A percentile compares a stretch with the other conserved stretches of the same genome.
Conservation (phyloP, 1,284 basidiomycete genomes). For the Neolentinus lepideus region DNA sequence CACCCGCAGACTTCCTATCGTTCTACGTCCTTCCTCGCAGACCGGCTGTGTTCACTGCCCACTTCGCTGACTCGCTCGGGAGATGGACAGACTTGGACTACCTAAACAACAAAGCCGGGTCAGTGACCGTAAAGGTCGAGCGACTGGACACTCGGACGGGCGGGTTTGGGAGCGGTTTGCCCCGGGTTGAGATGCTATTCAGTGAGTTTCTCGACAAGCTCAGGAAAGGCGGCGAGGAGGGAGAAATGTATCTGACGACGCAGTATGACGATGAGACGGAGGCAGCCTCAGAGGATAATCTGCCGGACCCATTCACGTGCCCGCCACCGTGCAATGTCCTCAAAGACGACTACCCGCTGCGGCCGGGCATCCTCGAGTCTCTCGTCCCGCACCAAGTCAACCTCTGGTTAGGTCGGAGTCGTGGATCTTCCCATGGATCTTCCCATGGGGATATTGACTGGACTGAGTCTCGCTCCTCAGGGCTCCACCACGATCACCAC, state of each 20-base stretch:
- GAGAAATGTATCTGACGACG: conserved; percentile 21
- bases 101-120: not conserved
- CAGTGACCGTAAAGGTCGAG: not conserved
- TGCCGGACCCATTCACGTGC: conserved; percentile 9
- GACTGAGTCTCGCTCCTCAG: not conserved
- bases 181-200: not conserved
- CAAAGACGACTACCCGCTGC: conserved; percentile 20
- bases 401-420: conserved; percentile 24
- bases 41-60: not conserved
- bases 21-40: not conserved
- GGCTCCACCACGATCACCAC: conserved; percentile 22
- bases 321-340: conserved; percentile 24
- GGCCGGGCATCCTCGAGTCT: conserved; percentile 24
- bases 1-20: not conserved
- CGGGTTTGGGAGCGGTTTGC: not conserved
- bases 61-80: not conserved
- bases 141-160: not conserved
- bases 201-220: not conserved
- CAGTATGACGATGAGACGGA: conserved; percentile 20
- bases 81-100: not conserved
- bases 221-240: not conserved
- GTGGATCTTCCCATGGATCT: not conserved
- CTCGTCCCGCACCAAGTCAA: conserved; percentile 26
- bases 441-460: not conserved
- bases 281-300: conserved; percentile 7